Conservation (phyloP, 306 rosid genomes). For the Datisca glomerata region DNA sequence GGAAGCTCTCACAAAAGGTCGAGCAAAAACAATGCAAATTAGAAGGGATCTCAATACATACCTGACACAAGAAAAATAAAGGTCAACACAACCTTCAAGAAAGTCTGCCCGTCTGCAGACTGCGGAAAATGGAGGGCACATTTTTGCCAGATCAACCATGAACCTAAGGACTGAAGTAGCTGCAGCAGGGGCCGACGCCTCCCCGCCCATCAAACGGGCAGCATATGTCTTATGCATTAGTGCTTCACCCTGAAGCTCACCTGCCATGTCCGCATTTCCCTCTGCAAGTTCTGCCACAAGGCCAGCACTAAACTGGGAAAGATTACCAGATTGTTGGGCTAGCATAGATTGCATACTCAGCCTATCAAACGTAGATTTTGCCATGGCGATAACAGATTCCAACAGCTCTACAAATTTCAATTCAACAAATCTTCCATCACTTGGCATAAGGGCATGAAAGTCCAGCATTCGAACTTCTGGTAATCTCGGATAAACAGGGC, state of each 20-base stretch:
- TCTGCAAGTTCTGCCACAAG: constrained; percentile 98
- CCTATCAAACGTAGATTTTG: constrained; percentile 85
- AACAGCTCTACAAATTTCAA: constrained; percentile 68
- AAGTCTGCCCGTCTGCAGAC: constrained; percentile 86
- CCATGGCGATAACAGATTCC: constrained; percentile 92
- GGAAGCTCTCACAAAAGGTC: not conserved
- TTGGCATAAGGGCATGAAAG: constrained; percentile 98
- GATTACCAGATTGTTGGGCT: constrained; percentile 91
- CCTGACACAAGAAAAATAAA: constrained; percentile 97
- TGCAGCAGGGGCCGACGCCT: constrained; percentile 97
- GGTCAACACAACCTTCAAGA: constrained; percentile 92
- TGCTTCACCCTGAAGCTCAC: constrained; percentile 99
- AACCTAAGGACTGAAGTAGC: constrained; percentile 92
- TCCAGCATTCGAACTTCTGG: constrained; percentile 99
- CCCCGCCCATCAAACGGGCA: constrained; percentile 99
- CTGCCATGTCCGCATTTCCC: constrained; percentile 88
- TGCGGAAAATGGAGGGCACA: constrained; percentile 81
- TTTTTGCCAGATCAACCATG: constrained; percentile 99
- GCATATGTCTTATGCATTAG: constrained; percentile 99
- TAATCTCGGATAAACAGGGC: constrained; percentile 92
- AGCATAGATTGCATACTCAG: constrained; percentile 84
- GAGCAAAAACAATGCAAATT: constrained; percentile 6
- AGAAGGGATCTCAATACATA: constrained; percentile 25
- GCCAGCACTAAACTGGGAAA: constrained; percentile 90
- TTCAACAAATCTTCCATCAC: constrained; percentile 65